Evolutionary conservation across 352 stramenopile genomes (phyloP), one percentile per base, ranked within the genome.

Genomic region (Elongisporangium anandrum): DNA sequence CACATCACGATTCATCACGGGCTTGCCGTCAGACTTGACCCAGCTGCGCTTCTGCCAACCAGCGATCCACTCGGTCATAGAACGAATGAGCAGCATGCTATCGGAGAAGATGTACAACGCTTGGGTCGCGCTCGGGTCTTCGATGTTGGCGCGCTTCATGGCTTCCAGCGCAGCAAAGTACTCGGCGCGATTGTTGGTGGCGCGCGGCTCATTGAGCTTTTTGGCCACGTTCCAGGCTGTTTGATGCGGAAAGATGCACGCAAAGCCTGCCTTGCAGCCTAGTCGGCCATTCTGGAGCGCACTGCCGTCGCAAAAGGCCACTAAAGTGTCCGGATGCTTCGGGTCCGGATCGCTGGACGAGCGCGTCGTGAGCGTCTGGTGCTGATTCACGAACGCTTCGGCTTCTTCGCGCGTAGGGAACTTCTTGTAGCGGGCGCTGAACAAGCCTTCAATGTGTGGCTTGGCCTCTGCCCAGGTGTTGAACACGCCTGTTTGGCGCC

Each of bases 221-320:
- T 71, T 75, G 34, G 73, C 65, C 19, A 94, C 71, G 50, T 91
- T 86, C 85, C 80, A 94, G 9, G 68, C 52, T 15, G 73, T 50
- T 13, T 64, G 64, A 51, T 94, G 80, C 5, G 85, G 85, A 41
- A 94, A 92, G 49, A 94, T 81, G 29, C 85, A 94, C 13, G 81
- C 85, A 52, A 80, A 94, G 0, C 80, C 84, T 0, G 80, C 84
- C 15, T 75, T 72, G 52, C 81, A 88, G 4, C 66, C 66, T 5
- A 65, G 67, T 6, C 54, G 76, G 29, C 80, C 80, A 50, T 94
- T 91, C 45, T 84, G 57, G 19, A 92, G 62, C 2, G 81, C 84
- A 48, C 80, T 91, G 0, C 80, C 84, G 60, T 90, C 84, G 62
- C 84, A 94, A 47, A 94, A 94, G 0, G 81, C 81, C n/a, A 91